These are phyloP conservation scores for Macadamia integrifolia DNA, from an alignment of 164 flowering plant genomes.

Conservation along the genomic window DNA sequence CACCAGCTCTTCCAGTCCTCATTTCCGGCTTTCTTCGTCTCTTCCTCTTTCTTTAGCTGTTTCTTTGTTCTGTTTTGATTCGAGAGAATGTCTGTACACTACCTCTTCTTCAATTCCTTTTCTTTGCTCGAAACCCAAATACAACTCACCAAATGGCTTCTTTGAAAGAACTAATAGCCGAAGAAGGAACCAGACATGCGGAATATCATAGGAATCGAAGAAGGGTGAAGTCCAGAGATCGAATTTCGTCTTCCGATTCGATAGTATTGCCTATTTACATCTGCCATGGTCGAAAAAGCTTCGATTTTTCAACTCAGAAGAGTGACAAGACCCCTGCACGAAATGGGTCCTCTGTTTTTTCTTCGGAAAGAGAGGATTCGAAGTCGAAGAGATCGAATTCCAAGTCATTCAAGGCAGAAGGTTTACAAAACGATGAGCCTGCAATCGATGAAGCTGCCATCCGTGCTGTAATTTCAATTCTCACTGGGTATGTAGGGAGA, in stretches of 20 bases:
- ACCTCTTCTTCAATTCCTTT: constrained; percentile 1
- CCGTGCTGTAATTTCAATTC: constrained; percentile 51
- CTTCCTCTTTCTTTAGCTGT: not conserved
- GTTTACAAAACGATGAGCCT: constrained; percentile 26
- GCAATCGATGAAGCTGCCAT: constrained; percentile 49
- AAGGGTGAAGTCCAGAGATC: constrained; percentile 12
- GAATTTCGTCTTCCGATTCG: constrained; percentile 20
- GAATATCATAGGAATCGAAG: constrained; percentile 10
- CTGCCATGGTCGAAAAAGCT: constrained; percentile 39
- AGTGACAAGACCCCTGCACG: constrained; percentile 12
- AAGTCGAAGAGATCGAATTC: constrained; percentile 21
- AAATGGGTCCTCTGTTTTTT: constrained; percentile 24
- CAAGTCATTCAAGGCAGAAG: constrained; percentile 8
- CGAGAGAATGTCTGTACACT: not conserved
- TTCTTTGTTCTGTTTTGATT: constrained; percentile 5
- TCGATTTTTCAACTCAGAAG: constrained; percentile 18
- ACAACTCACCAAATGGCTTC: constrained; percentile 35
- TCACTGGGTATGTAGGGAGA: constrained; percentile 48
- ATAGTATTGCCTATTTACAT: constrained; percentile 36
- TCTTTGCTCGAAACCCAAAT: constrained; percentile 3
- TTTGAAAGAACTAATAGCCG: constrained; percentile 41
- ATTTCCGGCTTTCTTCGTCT: constrained; percentile 9
- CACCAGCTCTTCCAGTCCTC: constrained; percentile 9
- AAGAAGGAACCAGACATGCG: constrained; percentile 37
- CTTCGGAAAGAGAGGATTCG: constrained; percentile 22